A percentile compares a stretch with the other conserved stretches of the same genome.
Evolutionary conservation across 179 eudicot genomes (phyloP).

Genomic region (Camellia oleifera): DNA sequence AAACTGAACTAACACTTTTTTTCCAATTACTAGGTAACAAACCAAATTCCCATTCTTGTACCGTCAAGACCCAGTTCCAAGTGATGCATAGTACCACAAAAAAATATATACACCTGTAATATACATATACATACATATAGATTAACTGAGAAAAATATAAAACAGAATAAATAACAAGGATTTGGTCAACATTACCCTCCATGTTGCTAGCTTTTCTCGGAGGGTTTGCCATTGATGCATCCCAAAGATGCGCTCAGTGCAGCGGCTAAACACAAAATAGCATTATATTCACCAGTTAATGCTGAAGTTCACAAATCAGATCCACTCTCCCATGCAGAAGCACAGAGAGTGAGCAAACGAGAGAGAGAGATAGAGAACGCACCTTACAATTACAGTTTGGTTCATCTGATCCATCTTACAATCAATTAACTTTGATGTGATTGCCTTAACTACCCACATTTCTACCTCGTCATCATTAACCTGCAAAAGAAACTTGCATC

Average conservation of each 20-base stretch:
- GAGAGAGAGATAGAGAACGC: background rate
- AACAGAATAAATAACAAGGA: background rate
- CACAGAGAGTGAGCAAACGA: too few species aligned
- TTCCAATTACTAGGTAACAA: background rate
- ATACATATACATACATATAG: too few species aligned
- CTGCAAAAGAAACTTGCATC: constrained; percentile 29
- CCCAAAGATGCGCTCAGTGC: constrained; percentile 82
- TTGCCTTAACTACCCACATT: constrained; percentile 86
- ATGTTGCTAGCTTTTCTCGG: constrained; percentile 66
- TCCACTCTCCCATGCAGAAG: too few species aligned
- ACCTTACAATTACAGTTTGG: constrained; percentile 79
- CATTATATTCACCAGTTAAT: background rate
- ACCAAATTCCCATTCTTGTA: background rate
- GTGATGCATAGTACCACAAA: background rate
- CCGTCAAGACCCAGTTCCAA: background rate
- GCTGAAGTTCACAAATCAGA: background rate
- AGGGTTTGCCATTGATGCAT: constrained; percentile 70
- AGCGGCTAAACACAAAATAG: constrained; percentile 49
- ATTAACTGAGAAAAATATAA: background rate
- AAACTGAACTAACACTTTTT: background rate
- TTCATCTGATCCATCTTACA: constrained; percentile 98
- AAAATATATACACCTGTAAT: background rate
- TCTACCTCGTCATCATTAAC: constrained; percentile 84
- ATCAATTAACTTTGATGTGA: constrained; percentile 68
- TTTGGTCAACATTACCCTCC: constrained; percentile 61